phyloP scores from a whole-genome alignment of 1,284 basidiomycete genomes.

The Malassezia furfur region DNA sequence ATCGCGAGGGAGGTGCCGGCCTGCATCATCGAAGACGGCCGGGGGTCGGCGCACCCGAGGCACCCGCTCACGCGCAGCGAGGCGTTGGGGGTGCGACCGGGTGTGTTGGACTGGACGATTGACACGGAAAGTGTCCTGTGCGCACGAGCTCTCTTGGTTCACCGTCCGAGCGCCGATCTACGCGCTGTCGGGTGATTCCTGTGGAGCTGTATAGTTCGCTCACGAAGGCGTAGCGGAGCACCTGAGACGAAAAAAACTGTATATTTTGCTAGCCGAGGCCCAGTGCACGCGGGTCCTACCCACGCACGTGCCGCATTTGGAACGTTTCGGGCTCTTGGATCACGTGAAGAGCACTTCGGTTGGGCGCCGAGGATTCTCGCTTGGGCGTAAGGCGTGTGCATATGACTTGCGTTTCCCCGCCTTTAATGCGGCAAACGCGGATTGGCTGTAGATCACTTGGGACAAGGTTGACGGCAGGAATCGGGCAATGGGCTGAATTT shows the following conservation, averaged over 20 bases:
- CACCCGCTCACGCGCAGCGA: background rate
- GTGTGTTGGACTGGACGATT: background rate
- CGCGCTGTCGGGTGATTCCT: constrained; percentile 6
- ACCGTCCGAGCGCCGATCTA: constrained; percentile 4
- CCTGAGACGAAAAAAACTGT: constrained; percentile 6
- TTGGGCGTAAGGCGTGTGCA: no score
- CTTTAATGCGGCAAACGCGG: no score
- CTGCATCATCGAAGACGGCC: background rate
- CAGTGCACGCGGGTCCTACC: background rate
- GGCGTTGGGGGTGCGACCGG: background rate
- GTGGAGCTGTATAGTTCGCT: constrained; percentile 20
- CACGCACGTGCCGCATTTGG: no score
- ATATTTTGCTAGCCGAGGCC: constrained; percentile 6
- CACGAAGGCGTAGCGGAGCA: background rate
- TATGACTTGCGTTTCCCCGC: no score
- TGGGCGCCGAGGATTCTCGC: no score
- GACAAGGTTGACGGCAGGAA: no score
- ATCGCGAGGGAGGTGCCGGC: background rate
- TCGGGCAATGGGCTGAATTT: no score
- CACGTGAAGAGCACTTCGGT: no score
- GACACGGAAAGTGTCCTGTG: constrained; percentile 10
- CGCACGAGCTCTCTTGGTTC: constrained; percentile 7
- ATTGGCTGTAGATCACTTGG: no score
- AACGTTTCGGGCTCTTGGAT: no score
- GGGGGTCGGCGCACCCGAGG: background rate